Percentiles rank a stretch among this genome's conserved stretches.
phyloP scores from a whole-genome alignment of 345 rosid species.

The Rhodamnia argentea region DNA sequence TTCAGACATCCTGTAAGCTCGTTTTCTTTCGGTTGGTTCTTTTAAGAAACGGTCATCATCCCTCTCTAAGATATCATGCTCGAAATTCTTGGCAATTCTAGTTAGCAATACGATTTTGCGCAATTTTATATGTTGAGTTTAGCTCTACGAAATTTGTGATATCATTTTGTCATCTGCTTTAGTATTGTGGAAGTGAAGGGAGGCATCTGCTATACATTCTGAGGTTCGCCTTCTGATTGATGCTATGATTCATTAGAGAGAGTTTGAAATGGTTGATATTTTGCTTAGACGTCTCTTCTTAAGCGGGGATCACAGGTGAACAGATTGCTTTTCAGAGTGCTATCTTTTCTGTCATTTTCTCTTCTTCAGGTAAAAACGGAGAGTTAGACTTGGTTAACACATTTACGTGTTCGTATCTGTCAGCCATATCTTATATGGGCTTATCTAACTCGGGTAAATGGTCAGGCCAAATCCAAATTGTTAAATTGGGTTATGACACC shows the following conservation, averaged over 20 bases:
- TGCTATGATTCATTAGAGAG: not conserved
- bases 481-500: not conserved
- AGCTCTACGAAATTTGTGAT: not conserved
- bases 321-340: not conserved
- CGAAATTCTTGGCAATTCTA: not conserved
- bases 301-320: not conserved
- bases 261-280: not conserved
- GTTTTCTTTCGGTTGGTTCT: not conserved
- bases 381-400: not conserved
- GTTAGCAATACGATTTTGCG: not conserved
- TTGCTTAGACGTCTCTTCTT: not conserved
- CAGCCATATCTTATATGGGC: not conserved
- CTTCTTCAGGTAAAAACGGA: not conserved
- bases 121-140: not conserved
- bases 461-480: not conserved
- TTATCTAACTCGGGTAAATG: not conserved
- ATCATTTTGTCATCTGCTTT: not conserved
- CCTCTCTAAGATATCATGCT: not conserved
- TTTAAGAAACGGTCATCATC: not conserved
- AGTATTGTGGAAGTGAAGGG: not conserved
- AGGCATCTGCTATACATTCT: not conserved
- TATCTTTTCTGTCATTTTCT: not conserved
- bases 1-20: constrained; percentile 58
- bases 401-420: not conserved
- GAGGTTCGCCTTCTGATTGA: not conserved